Base-by-base conservation (phyloP, 306 rosid genomes). In the Cajanus cajan region DNA sequence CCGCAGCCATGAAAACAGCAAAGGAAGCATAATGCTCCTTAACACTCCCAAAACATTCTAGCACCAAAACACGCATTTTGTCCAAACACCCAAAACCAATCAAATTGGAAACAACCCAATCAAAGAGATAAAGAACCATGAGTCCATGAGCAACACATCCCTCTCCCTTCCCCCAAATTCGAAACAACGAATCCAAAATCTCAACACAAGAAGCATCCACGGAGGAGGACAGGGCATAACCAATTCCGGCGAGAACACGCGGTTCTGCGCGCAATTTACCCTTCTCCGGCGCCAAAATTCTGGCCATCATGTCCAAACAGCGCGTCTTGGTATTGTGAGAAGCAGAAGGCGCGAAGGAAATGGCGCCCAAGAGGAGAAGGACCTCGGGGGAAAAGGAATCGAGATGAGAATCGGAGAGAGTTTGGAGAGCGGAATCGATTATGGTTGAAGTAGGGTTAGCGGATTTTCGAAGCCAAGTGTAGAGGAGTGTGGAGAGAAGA, bases 181-280 rank as follows among this genome's bases (percentile, higher is more conserved):
- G 86, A 82, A 94, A 87, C 77, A 94, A 72, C 28, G 73, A 88
- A 74, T 86, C 90, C 71, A 94, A 80, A 31, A 90, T 66, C 16
- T 79, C 87, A 28, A 55, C 66, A 85, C 68, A 84, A 84, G 83
- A 80, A 81, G 65, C 85, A 80, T 31, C 74, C 64, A 83, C 76
- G 6, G 94, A 88, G 79, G 93, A 89, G 18, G 91, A 92, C 54
- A 94, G 21, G 82, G 97, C 97, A 82, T 92, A 94, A 22, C 97
- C 97, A 69, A 94, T 83, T 36, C 94, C 98, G 7, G 97, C 98
- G 33, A 94, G 84, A 76, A 94, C 86, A 66, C 80, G 79, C 3
- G 97, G 90, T 68, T 76, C 54, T 10, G 86, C 85, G 68, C 87
- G 78, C 19, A 88, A 64, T 8, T 8, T 80, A 73, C 82, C 84